Percentiles rank a stretch among this genome's conserved stretches.
phyloP scores from a whole-genome alignment of 2,329 filamentous ascomycete species.

The Talaromyces sp. region DNA sequence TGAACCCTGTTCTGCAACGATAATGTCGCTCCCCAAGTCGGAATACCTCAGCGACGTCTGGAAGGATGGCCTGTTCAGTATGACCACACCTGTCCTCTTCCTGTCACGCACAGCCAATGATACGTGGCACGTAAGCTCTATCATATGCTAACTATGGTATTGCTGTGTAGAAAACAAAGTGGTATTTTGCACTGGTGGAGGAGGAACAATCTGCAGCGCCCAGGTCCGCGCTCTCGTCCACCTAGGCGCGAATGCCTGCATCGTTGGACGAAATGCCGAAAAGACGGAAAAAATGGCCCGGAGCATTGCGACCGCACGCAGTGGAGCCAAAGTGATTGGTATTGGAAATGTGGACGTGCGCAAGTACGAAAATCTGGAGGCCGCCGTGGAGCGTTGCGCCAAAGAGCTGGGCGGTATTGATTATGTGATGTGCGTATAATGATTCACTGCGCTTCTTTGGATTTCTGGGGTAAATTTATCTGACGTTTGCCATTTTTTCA shows the following conservation, averaged over 20 bases:
- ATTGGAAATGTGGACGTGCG: slow-evolving; percentile 72
- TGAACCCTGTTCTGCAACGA: slow-evolving; percentile 14
- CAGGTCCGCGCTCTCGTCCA: slow-evolving; percentile 88
- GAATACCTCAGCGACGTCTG: slow-evolving; percentile 78
- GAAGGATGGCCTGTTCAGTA: slow-evolving; percentile 83
- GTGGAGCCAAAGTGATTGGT: slow-evolving; percentile 77
- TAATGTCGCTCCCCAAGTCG: slow-evolving; percentile 64
- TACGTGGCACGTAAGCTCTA: slow-evolving; percentile 6
- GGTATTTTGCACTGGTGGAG: slow-evolving; percentile 90
- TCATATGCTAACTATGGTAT: neutral
- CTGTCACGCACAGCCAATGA: neutral
- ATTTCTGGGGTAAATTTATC: neutral
- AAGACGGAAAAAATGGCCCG: slow-evolving; percentile 78
- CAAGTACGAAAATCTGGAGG: slow-evolving; percentile 60
- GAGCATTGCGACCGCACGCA: slow-evolving; percentile 73
- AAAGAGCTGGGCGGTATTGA: slow-evolving; percentile 83
- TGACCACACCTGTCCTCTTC: slow-evolving; percentile 16
- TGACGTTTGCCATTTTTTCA: slow-evolving; percentile 29
- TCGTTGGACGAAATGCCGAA: slow-evolving; percentile 80
- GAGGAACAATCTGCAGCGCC: slow-evolving; percentile 87
- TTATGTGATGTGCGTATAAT: slow-evolving; percentile 68
- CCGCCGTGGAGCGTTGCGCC: slow-evolving; percentile 72
- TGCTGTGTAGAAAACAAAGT: slow-evolving; percentile 66
- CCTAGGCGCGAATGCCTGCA: slow-evolving; percentile 88
- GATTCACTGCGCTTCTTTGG: neutral